Evolutionary conservation across 345 rosid species (phyloP).

Genomic region (Gossypium stocksii): DNA sequence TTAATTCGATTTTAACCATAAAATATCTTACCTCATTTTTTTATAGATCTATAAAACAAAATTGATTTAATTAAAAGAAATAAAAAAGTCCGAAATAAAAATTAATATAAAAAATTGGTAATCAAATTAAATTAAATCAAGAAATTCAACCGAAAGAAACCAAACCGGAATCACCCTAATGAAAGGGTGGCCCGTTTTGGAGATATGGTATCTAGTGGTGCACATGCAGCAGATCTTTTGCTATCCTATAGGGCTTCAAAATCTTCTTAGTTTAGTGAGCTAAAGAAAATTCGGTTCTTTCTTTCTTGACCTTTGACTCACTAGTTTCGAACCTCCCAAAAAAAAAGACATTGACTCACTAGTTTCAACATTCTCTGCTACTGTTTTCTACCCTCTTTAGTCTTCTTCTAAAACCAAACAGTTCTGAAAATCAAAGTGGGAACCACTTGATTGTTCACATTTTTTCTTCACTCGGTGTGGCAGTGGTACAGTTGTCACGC

Average conservation of each 20-base stretch:
- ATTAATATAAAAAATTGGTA: no score
- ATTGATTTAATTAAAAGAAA: no score
- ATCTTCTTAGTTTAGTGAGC: background rate
- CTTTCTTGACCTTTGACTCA: slow-evolving; percentile 11
- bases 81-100: no score
- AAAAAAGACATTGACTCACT: no score
- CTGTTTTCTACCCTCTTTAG: background rate
- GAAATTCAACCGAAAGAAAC: no score
- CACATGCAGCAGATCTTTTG: slow-evolving; percentile 18
- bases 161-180: background rate
- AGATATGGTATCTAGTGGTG: background rate
- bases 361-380: background rate
- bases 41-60: no score
- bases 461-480: slow-evolving; percentile 2
- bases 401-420: background rate
- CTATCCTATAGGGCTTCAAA: slow-evolving; percentile 4
- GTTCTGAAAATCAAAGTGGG: slow-evolving; percentile 11
- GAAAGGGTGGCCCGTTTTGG: background rate
- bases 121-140: no score
- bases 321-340: background rate
- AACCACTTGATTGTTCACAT: background rate
- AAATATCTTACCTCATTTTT: no score
- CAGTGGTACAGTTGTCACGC: background rate
- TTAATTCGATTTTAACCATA: no score
- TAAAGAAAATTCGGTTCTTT: background rate